Conservation (phyloP, 2,329 filamentous ascomycete species). For the Xylaria sp. region DNA sequence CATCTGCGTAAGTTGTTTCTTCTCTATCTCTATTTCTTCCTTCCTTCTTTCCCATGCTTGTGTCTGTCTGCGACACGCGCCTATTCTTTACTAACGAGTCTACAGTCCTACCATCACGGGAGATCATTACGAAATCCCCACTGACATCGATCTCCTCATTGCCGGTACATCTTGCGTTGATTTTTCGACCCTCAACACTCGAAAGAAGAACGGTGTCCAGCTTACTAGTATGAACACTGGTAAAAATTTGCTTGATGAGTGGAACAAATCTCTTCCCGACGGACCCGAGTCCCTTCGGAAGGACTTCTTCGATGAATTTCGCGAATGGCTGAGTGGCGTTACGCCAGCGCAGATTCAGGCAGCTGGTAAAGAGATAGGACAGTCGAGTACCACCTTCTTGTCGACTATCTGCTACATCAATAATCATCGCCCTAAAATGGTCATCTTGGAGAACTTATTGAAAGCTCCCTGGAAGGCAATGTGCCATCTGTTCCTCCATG, state of each 20-base stretch:
- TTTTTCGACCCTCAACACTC: constrained; percentile 72
- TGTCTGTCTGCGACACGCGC: neutral
- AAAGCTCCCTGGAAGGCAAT: constrained; percentile 69
- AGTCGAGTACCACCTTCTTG: constrained; percentile 73
- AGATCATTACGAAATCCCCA: constrained; percentile 65
- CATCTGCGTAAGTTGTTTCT: constrained; percentile 57
- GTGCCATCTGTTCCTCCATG: constrained; percentile 52
- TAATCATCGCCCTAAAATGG: constrained; percentile 67
- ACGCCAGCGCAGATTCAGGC: constrained; percentile 59
- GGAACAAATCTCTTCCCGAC: constrained; percentile 17
- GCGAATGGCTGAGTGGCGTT: constrained; percentile 30
- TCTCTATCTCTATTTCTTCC: constrained; percentile 26
- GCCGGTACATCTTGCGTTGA: constrained; percentile 82
- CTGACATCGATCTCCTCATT: constrained; percentile 71
- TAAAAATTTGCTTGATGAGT: constrained; percentile 56
- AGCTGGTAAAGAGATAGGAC: constrained; percentile 68
- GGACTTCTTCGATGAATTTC: constrained; percentile 34
- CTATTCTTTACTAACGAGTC: constrained; percentile 19
- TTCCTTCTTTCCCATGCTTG: neutral
- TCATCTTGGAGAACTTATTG: constrained; percentile 78
- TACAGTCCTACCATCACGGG: constrained; percentile 72
- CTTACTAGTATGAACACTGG: constrained; percentile 43
- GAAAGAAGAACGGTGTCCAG: constrained; percentile 54
- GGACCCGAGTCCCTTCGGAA: constrained; percentile 16
- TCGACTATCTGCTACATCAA: constrained; percentile 68